These are phyloP conservation scores for Sphagnum magellanicum DNA, from an alignment of 228 moss, liverwort and hornwort genomes.

Conservation along the genomic window DNA sequence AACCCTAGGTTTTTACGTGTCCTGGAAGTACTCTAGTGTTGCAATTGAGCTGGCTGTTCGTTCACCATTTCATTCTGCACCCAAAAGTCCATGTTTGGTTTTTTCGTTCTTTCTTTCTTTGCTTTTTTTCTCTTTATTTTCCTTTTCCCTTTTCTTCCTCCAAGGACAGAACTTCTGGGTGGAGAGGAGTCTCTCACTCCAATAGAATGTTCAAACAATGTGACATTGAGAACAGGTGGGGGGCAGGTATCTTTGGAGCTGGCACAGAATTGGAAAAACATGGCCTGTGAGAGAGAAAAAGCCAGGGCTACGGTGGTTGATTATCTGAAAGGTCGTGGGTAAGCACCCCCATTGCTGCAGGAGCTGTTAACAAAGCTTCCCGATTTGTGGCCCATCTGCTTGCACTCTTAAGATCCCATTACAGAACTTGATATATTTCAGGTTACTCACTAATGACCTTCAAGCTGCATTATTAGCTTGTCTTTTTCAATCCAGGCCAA, in stretches of 20 bases:
- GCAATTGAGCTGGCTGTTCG: no score
- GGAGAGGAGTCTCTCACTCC: background rate
- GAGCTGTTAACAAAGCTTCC: slow-evolving; percentile 47
- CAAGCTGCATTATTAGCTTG: no score
- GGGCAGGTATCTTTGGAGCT: slow-evolving; percentile 27
- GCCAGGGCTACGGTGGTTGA: slow-evolving; percentile 45
- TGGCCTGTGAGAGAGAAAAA: slow-evolving; percentile 55
- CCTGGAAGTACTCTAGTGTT: no score
- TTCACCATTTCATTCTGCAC: no score
- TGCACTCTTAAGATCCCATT: slow-evolving; percentile 36
- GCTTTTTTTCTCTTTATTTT: no score
- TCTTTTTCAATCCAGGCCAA: no score
- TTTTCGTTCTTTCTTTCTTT: no score
- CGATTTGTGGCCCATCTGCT: slow-evolving; percentile 48
- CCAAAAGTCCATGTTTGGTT: no score
- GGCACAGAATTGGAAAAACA: slow-evolving; percentile 32
- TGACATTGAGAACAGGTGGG: slow-evolving; percentile 12
- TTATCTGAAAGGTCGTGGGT: slow-evolving; percentile 44
- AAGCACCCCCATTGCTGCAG: slow-evolving; percentile 35
- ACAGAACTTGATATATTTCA: slow-evolving; percentile 33
- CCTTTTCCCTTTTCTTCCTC: background rate
- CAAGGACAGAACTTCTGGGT: background rate
- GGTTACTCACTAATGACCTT: slow-evolving; percentile 11
- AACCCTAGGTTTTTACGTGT: no score
- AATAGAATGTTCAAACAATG: background rate